phyloP scores from a whole-genome alignment of 257 asterid genomes.

The Solanum rostratum region DNA sequence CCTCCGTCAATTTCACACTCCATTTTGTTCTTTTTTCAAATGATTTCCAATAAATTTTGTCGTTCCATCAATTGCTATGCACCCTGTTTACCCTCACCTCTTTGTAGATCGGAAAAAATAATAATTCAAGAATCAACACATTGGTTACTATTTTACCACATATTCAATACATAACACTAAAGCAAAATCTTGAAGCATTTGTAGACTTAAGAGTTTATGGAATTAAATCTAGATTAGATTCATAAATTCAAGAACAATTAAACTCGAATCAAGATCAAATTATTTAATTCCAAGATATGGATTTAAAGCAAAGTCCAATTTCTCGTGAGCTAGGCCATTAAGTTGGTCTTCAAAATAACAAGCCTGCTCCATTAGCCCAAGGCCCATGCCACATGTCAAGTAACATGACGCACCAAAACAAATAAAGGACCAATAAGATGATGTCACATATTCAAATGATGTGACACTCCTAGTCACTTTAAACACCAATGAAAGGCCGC shows the following conservation, averaged over 20 bases:
- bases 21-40: neutral
- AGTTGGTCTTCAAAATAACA: neutral
- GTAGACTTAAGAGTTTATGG: neutral
- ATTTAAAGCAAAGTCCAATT: neutral
- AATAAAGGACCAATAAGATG: neutral
- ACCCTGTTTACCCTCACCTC: neutral
- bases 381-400: neutral
- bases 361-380: neutral
- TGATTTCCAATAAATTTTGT: neutral
- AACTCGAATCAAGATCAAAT: neutral
- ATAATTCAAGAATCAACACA: neutral
- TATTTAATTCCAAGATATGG: neutral
- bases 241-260: neutral
- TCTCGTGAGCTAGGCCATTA: neutral
- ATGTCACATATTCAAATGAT: neutral
- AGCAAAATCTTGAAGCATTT: neutral
- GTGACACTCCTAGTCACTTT: neutral
- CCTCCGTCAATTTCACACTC: neutral
- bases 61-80: neutral
- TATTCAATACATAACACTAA: neutral
- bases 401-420: neutral
- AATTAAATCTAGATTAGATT: neutral
- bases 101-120: neutral
- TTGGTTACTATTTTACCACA: neutral
- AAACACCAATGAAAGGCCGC: neutral